Percentiles rank a stretch among this genome's conserved stretches.
Evolutionary conservation across 441 rosid species (phyloP).

Genomic region (Euphorbia schlechtendalii): DNA sequence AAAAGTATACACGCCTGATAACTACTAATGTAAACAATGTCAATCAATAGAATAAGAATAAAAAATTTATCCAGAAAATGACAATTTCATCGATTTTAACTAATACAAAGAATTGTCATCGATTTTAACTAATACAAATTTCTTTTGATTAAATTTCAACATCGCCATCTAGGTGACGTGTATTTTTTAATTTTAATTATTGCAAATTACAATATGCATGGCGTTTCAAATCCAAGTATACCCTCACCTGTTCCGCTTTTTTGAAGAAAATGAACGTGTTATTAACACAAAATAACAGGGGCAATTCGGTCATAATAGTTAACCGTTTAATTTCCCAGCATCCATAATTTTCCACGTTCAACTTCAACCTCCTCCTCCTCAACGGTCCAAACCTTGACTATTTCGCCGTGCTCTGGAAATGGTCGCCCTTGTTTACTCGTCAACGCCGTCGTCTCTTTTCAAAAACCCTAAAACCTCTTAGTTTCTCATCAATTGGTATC

Average conservation of each 20-base stretch:
- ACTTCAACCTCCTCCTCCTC: constrained; percentile 15
- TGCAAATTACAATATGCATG: constrained; percentile 1
- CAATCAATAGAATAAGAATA: no score
- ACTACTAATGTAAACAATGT: no score
- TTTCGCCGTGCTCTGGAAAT: constrained; percentile 20
- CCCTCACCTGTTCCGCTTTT: constrained; percentile 1
- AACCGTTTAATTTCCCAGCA: not conserved
- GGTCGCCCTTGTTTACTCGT: constrained; percentile 15
- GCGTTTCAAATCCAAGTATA: not conserved
- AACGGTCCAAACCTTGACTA: constrained; percentile 13
- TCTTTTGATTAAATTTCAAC: no score
- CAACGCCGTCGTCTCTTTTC: constrained; percentile 7
- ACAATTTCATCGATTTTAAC: no score
- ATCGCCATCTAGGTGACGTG: not conserved
- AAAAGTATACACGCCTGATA: no score
- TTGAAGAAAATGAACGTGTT: rapidly evolving
- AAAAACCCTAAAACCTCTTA: constrained; percentile 18
- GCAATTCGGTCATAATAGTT: not conserved
- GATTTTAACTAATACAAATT: no score
- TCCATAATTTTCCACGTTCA: constrained; percentile 9
- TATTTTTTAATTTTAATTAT: not conserved
- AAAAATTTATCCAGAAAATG: no score
- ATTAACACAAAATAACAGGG: not conserved
- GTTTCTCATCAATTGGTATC: not conserved
- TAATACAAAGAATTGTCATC: no score